Percentiles rank a stretch among this genome's conserved stretches.
Conservation (phyloP, 495 filamentous ascomycete genomes). For the Extremus antarcticus region DNA sequence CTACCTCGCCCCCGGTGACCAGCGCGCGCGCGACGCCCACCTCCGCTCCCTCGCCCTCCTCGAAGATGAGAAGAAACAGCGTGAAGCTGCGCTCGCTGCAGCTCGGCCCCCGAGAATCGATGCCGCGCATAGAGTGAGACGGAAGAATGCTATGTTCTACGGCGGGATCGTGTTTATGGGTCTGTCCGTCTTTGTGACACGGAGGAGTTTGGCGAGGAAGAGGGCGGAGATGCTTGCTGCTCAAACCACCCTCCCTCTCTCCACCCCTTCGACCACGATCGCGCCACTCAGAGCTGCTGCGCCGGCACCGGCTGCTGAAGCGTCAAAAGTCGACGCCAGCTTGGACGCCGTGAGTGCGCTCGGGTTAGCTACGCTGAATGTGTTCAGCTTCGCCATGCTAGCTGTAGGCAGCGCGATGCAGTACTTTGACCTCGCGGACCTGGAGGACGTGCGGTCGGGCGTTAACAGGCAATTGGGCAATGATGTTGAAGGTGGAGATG, state of each 20-base stretch:
- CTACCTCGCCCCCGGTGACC: constrained; percentile 16
- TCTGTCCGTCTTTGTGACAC: constrained; percentile 57
- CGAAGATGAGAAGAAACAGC: neutral
- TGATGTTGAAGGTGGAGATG: constrained; percentile 35
- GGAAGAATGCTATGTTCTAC: constrained; percentile 51
- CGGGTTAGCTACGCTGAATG: constrained; percentile 73
- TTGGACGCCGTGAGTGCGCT: constrained; percentile 68
- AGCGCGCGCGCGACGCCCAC: constrained; percentile 5
- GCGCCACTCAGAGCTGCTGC: constrained; percentile 23
- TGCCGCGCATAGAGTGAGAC: constrained; percentile 18
- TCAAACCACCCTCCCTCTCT: constrained; percentile 57
- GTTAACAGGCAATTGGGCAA: constrained; percentile 41
- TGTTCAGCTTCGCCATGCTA: constrained; percentile 59
- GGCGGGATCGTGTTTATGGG: constrained; percentile 63
- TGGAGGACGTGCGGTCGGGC: constrained; percentile 56
- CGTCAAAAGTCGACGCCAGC: constrained; percentile 34
- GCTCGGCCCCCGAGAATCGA: neutral
- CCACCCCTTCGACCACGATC: constrained; percentile 33
- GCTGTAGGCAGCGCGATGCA: constrained; percentile 53
- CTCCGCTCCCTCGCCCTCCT: too few species aligned
- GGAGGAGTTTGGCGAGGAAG: constrained; percentile 52
- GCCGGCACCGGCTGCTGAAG: neutral
- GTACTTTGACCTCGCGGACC: constrained; percentile 56
- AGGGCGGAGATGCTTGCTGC: constrained; percentile 29
- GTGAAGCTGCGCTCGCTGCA: neutral